phyloP scores from a whole-genome alignment of 257 asterid genomes.

The Solanum piurae region DNA sequence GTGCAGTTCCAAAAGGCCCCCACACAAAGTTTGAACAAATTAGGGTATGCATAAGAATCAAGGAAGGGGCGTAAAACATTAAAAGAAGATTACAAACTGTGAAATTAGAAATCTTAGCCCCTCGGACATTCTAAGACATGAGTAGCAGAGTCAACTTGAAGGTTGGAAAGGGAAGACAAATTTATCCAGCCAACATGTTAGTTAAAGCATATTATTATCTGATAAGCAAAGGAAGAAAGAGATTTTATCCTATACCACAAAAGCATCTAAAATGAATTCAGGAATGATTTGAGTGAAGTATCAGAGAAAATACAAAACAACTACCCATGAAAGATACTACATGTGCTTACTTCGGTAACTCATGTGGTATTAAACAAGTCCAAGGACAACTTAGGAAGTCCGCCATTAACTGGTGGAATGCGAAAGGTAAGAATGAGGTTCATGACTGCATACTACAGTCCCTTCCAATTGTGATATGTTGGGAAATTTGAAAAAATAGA shows the following conservation, averaged over 20 bases:
- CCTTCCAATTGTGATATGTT: no score
- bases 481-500: no score
- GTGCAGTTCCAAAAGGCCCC: neutral
- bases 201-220: neutral
- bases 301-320: neutral
- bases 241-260: neutral
- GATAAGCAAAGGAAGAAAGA: neutral
- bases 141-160: neutral
- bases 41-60: neutral
- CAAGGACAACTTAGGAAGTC: no score
- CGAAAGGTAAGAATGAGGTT: no score
- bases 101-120: neutral
- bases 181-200: neutral
- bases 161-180: neutral
- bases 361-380: no score
- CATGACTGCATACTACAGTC: no score
- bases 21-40: neutral
- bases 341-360: neutral
- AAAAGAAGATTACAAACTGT: neutral
- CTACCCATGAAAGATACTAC: neutral
- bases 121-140: neutral
- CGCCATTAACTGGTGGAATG: no score
- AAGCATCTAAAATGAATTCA: neutral
- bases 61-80: neutral
- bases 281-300: neutral